phyloP scores from a whole-genome alignment of 2,329 filamentous ascomycete species.

The Beauveria brongniartii region DNA sequence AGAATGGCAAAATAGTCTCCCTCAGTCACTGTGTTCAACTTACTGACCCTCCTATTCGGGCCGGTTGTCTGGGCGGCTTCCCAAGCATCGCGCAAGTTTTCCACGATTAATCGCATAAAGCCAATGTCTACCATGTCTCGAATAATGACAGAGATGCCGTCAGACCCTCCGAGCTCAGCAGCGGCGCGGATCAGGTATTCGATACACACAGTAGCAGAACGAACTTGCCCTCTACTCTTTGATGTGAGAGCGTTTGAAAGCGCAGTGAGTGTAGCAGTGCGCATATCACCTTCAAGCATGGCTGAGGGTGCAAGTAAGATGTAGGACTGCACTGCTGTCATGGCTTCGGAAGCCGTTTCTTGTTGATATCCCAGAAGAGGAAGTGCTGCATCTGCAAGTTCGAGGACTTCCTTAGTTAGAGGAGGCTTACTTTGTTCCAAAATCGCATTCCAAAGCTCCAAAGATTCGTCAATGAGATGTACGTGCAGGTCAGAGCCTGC shows the following conservation, averaged over 20 bases:
- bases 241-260: slow-evolving; percentile 42
- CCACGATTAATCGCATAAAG: slow-evolving; percentile 55
- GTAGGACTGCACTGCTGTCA: slow-evolving; percentile 63
- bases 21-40: slow-evolving; percentile 67
- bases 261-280: slow-evolving; percentile 40
- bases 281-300: slow-evolving; percentile 50
- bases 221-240: slow-evolving; percentile 49
- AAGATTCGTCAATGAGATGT: slow-evolving; percentile 82
- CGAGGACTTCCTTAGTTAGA: slow-evolving; percentile 51
- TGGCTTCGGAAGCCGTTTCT: slow-evolving; percentile 52
- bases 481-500: slow-evolving; percentile 66
- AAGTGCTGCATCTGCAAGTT: slow-evolving; percentile 54
- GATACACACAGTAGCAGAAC: slow-evolving; percentile 50
- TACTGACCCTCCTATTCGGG: slow-evolving; percentile 60
- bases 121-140: slow-evolving; percentile 57
- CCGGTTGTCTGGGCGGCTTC: slow-evolving; percentile 75
- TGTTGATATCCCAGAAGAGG: slow-evolving; percentile 59
- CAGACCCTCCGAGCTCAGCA: slow-evolving; percentile 50
- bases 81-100: slow-evolving; percentile 59
- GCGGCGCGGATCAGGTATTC: slow-evolving; percentile 59
- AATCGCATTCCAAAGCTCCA: slow-evolving; percentile 81
- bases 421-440: slow-evolving; percentile 57
- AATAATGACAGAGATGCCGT: slow-evolving; percentile 54
- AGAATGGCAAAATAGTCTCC: slow-evolving; percentile 82
- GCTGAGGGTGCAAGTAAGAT: slow-evolving; percentile 61